Evolutionary conservation across 495 filamentous ascomycete genomes (phyloP).

Genomic region (Jackrogersella minutella): DNA sequence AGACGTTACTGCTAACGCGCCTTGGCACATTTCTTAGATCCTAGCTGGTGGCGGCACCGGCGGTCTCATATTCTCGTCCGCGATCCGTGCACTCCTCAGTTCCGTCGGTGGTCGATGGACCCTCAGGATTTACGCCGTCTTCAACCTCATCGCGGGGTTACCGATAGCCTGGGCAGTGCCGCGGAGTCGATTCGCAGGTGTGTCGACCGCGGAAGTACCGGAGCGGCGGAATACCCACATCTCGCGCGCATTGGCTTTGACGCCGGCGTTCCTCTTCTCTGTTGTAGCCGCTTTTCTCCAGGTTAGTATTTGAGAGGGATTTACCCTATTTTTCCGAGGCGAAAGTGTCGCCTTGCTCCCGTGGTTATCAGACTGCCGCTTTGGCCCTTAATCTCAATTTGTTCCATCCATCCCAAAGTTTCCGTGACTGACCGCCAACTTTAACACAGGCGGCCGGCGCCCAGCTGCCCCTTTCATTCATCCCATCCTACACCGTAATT

Average conservation of each 20-base stretch:
- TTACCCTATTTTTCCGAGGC: background rate
- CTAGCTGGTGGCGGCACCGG: slow-evolving; percentile 55
- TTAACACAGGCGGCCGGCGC: slow-evolving; percentile 54
- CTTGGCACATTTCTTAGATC: slow-evolving; percentile 34
- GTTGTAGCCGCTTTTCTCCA: slow-evolving; percentile 56
- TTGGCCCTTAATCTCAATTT: background rate
- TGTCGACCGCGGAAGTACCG: slow-evolving; percentile 15
- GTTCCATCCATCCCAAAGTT: no score
- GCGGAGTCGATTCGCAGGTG: slow-evolving; percentile 47
- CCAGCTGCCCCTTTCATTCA: slow-evolving; percentile 51
- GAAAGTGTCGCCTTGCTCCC: no score
- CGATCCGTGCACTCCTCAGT: slow-evolving; percentile 58
- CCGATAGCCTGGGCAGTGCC: slow-evolving; percentile 57
- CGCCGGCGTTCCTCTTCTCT: slow-evolving; percentile 53
- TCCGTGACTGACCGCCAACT: no score
- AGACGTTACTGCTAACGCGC: background rate
- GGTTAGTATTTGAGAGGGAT: slow-evolving; percentile 26
- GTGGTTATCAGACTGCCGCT: background rate
- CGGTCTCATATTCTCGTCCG: slow-evolving; percentile 56
- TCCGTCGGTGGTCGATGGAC: slow-evolving; percentile 62
- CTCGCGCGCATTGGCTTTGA: slow-evolving; percentile 49
- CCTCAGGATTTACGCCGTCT: slow-evolving; percentile 57
- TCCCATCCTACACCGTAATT: slow-evolving; percentile 54
- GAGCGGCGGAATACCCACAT: slow-evolving; percentile 51
- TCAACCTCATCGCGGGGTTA: slow-evolving; percentile 56